These are phyloP conservation scores for Aspergillus oerlinghausenensis DNA, from an alignment of 2,329 filamentous ascomycete species.

Conservation along the genomic window DNA sequence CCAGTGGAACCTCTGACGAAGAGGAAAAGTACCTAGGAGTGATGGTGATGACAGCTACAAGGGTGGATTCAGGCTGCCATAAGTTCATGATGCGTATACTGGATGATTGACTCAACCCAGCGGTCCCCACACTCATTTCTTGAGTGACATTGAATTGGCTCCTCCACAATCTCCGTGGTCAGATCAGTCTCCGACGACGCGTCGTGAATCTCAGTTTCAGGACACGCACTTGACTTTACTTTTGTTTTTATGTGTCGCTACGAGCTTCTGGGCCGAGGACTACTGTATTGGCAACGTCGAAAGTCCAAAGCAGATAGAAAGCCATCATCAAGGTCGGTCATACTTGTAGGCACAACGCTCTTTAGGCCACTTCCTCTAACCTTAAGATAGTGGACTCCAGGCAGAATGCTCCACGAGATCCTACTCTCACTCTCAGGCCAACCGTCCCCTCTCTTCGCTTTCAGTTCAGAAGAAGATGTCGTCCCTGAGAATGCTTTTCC, in stretches of 20 bases:
- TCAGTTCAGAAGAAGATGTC: slow-evolving; percentile 44
- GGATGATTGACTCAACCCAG: background rate
- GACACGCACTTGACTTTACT: slow-evolving; percentile 1
- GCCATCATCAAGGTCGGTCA: slow-evolving; percentile 21
- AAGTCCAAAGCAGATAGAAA: slow-evolving; percentile 22
- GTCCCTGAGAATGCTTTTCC: slow-evolving; percentile 48
- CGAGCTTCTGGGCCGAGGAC: slow-evolving; percentile 40
- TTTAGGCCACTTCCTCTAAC: background rate
- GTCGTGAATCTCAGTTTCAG: slow-evolving; percentile 3
- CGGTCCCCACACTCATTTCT: background rate
- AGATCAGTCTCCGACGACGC: slow-evolving; percentile 10
- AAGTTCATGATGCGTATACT: background rate
- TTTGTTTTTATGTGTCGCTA: slow-evolving; percentile 42
- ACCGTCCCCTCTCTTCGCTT: slow-evolving; percentile 77
- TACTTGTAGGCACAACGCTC: background rate
- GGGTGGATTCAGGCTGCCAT: background rate
- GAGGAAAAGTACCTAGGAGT: background rate
- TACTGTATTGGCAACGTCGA: slow-evolving; percentile 40
- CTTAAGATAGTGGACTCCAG: slow-evolving; percentile 14
- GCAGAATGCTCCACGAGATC: slow-evolving; percentile 92
- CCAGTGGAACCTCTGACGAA: background rate
- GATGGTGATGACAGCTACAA: background rate
- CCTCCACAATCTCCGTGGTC: slow-evolving; percentile 1
- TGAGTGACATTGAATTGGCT: background rate
- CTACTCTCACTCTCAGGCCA: slow-evolving; percentile 93